Evolutionary conservation across 1,284 basidiomycete genomes (phyloP), one percentile per base, ranked within the genome.

Genomic region (Leccinum pachyderme): DNA sequence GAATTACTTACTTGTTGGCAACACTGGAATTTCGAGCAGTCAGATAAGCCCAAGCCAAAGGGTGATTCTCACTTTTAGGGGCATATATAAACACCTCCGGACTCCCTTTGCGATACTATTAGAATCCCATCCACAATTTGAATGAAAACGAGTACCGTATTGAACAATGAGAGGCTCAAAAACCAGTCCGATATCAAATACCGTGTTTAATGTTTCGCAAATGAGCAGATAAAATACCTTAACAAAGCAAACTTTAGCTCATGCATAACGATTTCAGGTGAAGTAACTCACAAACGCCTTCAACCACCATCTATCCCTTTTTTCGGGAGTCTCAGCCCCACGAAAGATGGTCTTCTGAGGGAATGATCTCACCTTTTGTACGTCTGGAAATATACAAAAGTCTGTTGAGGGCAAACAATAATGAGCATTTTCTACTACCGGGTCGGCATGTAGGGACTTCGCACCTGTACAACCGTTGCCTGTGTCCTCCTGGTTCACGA

Each of bases 111-210:
- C 11, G 4, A 32, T 12, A 7, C 4, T 24, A 18, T 63, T 24
- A 60, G 25, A 22, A 24, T 39, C 9, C 13, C 3, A 1, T 5
- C 3, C 15, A 11, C 12, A 1, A 5, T 13, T 1, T 1, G 3
- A 39, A 13, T n/a, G 15, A 31, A 31, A 8, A 32, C 5, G 11
- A 18, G 37, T 61, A 76, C 78, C 77, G 50, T 74, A 78, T 37
- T 72, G 61, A 27, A 71, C 45, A 32, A 80, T 35, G 8, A 80
- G 68, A 8, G 79, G 77, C 55, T 80, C 70, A 47, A 76, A 81
- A 58, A 81, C 72, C 64, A 80, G 71, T 5, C 65, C 72, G 46
- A 77, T 74, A 57, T 79, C 73, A 54, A 73, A 75, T 6, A 52
- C 72, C 5, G 75, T 77, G 57, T 79, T 80, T 5, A 72, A 52